A percentile compares a stretch with the other conserved stretches of the same genome.
Conservation (phyloP, 2,329 filamentous ascomycete genomes). For the Clarireedia paspali region DNA sequence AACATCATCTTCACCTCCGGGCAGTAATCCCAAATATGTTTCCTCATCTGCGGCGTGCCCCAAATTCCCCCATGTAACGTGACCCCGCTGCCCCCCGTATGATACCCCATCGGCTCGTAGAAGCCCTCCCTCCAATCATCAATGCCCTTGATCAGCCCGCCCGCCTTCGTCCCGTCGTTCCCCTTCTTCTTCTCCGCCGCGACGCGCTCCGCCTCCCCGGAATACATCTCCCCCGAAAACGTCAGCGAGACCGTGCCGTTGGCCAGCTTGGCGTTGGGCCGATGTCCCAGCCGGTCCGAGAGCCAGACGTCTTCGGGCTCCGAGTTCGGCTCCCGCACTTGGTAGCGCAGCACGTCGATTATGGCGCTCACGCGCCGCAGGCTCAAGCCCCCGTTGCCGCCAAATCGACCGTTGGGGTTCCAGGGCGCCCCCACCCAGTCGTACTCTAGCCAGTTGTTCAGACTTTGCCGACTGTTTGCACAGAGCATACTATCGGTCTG, state of each 20-base stretch:
- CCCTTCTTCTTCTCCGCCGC: slow-evolving; percentile 15
- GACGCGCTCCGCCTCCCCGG: slow-evolving; percentile 30
- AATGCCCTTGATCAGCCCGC: slow-evolving; percentile 32
- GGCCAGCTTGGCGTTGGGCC: slow-evolving; percentile 41
- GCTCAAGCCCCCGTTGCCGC: slow-evolving; percentile 32
- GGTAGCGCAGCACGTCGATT: slow-evolving; percentile 41
- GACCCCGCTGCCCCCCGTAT: slow-evolving; percentile 43
- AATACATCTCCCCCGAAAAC: slow-evolving; percentile 44
- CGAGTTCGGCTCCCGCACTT: slow-evolving; percentile 36
- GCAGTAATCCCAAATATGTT: slow-evolving; percentile 48
- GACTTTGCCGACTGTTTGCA: slow-evolving; percentile 32
- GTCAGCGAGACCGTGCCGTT: slow-evolving; percentile 41
- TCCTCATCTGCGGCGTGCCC: slow-evolving; percentile 39
- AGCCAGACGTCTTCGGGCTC: slow-evolving; percentile 52
- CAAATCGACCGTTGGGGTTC: slow-evolving; percentile 27
- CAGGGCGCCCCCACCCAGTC: slow-evolving; percentile 31
- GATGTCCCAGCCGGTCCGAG: slow-evolving; percentile 42
- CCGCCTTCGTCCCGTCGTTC: slow-evolving; percentile 18
- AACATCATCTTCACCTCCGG: slow-evolving; percentile 52
- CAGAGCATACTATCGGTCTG: slow-evolving; percentile 48
- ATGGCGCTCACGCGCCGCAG: slow-evolving; percentile 46
- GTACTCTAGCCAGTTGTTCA: slow-evolving; percentile 18
- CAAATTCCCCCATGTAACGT: slow-evolving; percentile 40
- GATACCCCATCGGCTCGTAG: slow-evolving; percentile 52
- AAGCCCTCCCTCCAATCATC: slow-evolving; percentile 45